Percentiles rank a stretch among this genome's conserved stretches.
Evolutionary conservation across 2,329 filamentous ascomycete species (phyloP).

Genomic region (Chrysoporthe austroafricana): DNA sequence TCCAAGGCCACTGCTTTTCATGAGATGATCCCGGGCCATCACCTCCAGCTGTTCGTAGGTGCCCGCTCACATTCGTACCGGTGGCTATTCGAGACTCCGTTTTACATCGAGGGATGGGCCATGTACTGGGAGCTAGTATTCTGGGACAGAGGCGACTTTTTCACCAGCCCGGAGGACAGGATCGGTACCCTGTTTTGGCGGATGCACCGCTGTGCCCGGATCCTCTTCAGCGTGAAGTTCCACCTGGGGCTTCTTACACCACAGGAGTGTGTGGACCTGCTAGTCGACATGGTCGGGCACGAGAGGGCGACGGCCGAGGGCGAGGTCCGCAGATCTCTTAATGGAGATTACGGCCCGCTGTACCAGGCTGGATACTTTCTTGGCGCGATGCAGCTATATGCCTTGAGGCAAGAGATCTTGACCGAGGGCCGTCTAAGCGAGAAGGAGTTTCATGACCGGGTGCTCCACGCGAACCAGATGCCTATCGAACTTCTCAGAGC

Average conservation of each 20-base stretch:
- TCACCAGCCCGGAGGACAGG: constrained; percentile 52
- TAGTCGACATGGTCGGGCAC: constrained; percentile 61
- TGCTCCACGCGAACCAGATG: constrained; percentile 49
- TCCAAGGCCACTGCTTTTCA: constrained; percentile 63
- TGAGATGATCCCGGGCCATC: constrained; percentile 63
- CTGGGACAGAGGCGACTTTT: constrained; percentile 58
- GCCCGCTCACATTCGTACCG: constrained; percentile 53
- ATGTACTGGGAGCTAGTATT: constrained; percentile 65
- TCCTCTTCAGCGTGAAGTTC: constrained; percentile 61
- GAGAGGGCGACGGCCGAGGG: constrained; percentile 63
- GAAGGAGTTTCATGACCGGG: constrained; percentile 59
- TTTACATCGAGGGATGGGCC: constrained; percentile 65
- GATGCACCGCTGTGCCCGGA: constrained; percentile 64
- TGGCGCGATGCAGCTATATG: constrained; percentile 59
- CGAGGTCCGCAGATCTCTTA: constrained; percentile 60
- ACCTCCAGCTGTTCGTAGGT: constrained; percentile 56
- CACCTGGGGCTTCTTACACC: constrained; percentile 59
- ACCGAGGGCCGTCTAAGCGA: constrained; percentile 40
- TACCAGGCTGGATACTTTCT: constrained; percentile 66
- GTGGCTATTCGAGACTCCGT: constrained; percentile 57
- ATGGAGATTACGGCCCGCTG: constrained; percentile 58
- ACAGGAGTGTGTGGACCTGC: constrained; percentile 58
- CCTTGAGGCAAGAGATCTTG: constrained; percentile 54
- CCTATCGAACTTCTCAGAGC: constrained; percentile 27
- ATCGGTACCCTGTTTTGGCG: constrained; percentile 65